A percentile compares a stretch with the other conserved stretches of the same genome.
phyloP scores from a whole-genome alignment of 2,329 filamentous ascomycete species.

The Alternaria alternata region DNA sequence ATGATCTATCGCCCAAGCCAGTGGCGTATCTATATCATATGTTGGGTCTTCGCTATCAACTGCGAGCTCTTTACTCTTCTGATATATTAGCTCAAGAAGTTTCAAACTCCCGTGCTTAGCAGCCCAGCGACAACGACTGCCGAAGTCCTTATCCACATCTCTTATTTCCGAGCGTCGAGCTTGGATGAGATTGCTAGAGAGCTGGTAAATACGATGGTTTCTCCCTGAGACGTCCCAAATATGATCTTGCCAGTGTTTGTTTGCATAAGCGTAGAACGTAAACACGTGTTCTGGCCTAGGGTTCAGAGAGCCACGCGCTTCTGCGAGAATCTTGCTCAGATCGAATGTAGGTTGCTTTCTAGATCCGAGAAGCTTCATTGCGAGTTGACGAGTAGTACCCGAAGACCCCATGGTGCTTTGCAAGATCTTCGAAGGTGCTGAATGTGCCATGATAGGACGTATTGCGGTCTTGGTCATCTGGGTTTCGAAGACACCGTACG shows the following conservation, averaged over 20 bases:
- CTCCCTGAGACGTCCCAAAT: constrained; percentile 16
- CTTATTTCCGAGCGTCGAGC: no score
- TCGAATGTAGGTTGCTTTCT: constrained; percentile 19
- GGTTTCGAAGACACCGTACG: constrained; percentile 30
- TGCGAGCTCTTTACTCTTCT: no score
- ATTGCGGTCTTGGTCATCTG: constrained; percentile 17
- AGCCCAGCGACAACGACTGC: no score
- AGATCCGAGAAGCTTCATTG: constrained; percentile 19
- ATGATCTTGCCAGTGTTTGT: constrained; percentile 20
- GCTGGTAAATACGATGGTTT: no score
- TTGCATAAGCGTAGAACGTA: constrained; percentile 25
- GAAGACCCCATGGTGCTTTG: constrained; percentile 12
- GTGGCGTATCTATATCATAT: no score
- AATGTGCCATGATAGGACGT: constrained; percentile 8
- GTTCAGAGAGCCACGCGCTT: constrained; percentile 1
- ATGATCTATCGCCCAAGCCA: no score
- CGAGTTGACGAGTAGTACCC: constrained; percentile 9
- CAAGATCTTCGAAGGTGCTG: constrained; percentile 17
- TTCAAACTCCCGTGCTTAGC: no score
- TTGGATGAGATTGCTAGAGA: no score
- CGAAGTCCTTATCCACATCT: no score
- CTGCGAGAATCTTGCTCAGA: constrained; percentile 20
- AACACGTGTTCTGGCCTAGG: constrained; percentile 5
- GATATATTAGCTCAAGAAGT: no score
- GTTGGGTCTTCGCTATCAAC: no score